These are phyloP conservation scores for Moringa oleifera DNA, from an alignment of 345 rosid genomes.

Conservation along the genomic window DNA sequence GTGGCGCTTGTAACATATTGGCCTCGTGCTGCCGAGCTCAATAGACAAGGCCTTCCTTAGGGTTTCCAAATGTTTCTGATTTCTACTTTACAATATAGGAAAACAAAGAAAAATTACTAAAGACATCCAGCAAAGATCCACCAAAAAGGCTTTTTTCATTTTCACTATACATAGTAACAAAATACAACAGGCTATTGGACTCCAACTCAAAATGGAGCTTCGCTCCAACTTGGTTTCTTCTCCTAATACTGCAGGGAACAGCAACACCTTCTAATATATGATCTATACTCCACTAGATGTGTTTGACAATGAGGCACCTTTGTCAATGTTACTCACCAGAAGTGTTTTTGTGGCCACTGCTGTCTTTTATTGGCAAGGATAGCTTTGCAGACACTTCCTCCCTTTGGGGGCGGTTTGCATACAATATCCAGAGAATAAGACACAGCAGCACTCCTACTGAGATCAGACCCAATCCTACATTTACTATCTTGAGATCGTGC, in stretches of 20 bases:
- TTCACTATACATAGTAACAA: conserved; percentile 7
- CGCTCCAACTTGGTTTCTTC: conserved; percentile 40
- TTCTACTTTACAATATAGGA: no score
- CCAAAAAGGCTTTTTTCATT: background rate
- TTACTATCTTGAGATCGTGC: conserved; percentile 61
- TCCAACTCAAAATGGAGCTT: conserved; percentile 46
- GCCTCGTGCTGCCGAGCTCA: no score
- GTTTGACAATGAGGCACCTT: background rate
- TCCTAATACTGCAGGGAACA: no score
- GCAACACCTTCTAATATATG: background rate
- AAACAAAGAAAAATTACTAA: background rate
- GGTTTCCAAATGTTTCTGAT: no score
- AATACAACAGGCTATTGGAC: conserved; percentile 5
- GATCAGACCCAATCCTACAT: conserved; percentile 78
- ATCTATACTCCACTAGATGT: conserved; percentile 27
- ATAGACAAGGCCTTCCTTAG: no score
- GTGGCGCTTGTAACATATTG: no score
- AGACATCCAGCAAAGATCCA: background rate
- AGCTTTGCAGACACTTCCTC: conserved; percentile 84
- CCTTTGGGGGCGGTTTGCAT: conserved; percentile 99
- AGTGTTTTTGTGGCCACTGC: conserved; percentile 10
- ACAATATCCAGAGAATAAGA: conserved; percentile 78
- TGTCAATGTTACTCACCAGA: conserved; percentile 3
- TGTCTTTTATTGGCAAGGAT: conserved; percentile 22
- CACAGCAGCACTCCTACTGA: conserved; percentile 86